A percentile compares a stretch with the other conserved stretches of the same genome.
Evolutionary conservation across 768 basidiomycete species (phyloP).

Genomic region (Lentinula guzmanii): DNA sequence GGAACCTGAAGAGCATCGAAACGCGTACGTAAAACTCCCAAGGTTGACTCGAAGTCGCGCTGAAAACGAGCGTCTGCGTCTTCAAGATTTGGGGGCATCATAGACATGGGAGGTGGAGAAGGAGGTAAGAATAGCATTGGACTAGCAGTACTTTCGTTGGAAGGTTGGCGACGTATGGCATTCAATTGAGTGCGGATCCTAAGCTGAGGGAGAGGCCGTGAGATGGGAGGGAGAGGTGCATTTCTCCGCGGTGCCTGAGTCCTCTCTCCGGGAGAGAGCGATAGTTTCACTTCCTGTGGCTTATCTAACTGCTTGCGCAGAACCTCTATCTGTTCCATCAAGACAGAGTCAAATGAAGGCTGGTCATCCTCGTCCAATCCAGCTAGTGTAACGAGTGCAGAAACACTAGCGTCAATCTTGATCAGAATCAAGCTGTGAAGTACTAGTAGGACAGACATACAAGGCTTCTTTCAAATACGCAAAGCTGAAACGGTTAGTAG

Average conservation of each 20-base stretch:
- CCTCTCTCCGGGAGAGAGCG: not conserved
- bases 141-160: not conserved
- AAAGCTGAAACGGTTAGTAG: slow-evolving; percentile 71
- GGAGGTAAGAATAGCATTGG: not conserved
- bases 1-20: not conserved
- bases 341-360: slow-evolving; percentile 39
- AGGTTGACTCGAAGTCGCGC: not conserved
- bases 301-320: slow-evolving; percentile 66
- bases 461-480: slow-evolving; percentile 89
- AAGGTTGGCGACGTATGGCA: not conserved
- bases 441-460: slow-evolving; percentile 35
- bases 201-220: not conserved
- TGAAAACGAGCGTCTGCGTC: not conserved
- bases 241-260: not conserved
- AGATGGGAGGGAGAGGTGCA: not conserved
- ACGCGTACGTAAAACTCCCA: not conserved
- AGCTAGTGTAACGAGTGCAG: slow-evolving; percentile 63
- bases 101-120: not conserved
- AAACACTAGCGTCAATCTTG: slow-evolving; percentile 41
- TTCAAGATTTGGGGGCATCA: not conserved
- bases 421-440: not conserved
- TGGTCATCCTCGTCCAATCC: slow-evolving; percentile 42
- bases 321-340: slow-evolving; percentile 54
- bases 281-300: not conserved
- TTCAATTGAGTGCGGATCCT: not conserved